Conservation (phyloP, 768 basidiomycete species). For the Thelephora ganbajun region DNA sequence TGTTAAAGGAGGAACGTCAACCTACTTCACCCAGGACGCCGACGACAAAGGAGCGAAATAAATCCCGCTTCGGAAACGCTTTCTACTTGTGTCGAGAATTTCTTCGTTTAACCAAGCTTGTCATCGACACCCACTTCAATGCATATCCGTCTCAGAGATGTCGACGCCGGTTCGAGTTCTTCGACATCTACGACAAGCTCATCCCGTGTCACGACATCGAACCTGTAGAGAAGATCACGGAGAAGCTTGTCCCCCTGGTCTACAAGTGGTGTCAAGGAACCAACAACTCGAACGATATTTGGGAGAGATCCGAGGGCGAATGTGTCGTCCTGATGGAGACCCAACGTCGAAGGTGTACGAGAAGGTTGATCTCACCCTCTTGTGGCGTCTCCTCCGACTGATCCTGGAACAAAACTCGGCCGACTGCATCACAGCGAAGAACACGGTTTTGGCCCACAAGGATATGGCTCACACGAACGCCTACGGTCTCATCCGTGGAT, state of each 20-base stretch:
- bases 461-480: conserved; percentile 98
- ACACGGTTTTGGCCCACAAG: too few species aligned
- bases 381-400: conserved; percentile 85
- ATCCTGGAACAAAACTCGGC: conserved; percentile 98
- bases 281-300: conserved; percentile 95
- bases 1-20: conserved; percentile 35
- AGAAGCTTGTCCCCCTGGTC: conserved; percentile 90
- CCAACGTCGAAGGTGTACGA: conserved; percentile 97
- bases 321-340: too few species aligned
- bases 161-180: conserved; percentile 95
- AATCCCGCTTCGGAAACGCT: conserved; percentile 98
- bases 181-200: conserved; percentile 95
- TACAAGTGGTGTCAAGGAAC: conserved; percentile 99
- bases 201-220: conserved; percentile 98
- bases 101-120: conserved; percentile 90
- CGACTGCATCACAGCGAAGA: conserved; percentile 97
- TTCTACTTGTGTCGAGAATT: conserved; percentile 98
- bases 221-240: conserved; percentile 89
- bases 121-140: conserved; percentile 97
- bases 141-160: conserved; percentile 97
- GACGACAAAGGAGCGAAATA: too few species aligned
- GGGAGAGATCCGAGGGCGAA: conserved; percentile 97
- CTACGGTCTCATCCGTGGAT: conserved; percentile 90
- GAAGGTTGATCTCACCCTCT: conserved; percentile 90
- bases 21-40: conserved; percentile 98